Evolutionary conservation across 2,329 filamentous ascomycete species (phyloP).

Genomic region (Didymella arachidicola): DNA sequence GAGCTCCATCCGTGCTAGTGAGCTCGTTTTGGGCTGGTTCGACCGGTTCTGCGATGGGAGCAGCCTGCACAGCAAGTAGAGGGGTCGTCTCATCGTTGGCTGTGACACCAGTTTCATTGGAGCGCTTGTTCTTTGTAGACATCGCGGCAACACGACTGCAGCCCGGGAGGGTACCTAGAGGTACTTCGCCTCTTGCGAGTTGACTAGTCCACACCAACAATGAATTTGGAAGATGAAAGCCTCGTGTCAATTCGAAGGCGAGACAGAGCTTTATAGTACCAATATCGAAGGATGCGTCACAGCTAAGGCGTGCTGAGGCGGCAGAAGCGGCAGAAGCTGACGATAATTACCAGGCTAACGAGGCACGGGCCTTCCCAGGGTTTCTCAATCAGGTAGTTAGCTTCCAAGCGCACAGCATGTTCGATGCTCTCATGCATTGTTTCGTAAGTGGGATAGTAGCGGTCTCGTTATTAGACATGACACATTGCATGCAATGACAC

Average conservation of each 20-base stretch:
- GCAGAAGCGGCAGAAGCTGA: conserved; percentile 1
- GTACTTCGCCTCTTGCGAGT: not conserved
- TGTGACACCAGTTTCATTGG: not conserved
- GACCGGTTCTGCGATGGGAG: conserved; percentile 26
- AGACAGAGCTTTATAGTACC: conserved; percentile 1
- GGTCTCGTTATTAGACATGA: not conserved
- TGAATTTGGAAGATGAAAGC: not conserved
- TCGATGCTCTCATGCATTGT: not conserved
- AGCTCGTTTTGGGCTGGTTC: conserved; percentile 9
- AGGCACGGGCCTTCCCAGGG: not conserved
- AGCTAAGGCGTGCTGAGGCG: not conserved
- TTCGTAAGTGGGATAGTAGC: not conserved
- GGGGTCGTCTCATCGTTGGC: conserved; percentile 41
- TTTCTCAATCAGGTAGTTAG: conserved; percentile 9
- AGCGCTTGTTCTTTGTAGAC: not conserved
- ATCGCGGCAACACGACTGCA: not conserved
- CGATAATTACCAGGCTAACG: conserved; percentile 1
- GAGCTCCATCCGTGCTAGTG: conserved; percentile 11
- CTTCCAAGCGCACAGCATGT: not conserved
- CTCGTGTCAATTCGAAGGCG: not conserved
- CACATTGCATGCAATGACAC: too few relatives aligned
- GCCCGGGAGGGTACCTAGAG: too few relatives aligned
- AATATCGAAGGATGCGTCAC: conserved; percentile 9
- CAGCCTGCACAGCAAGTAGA: conserved; percentile 32
- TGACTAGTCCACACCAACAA: not conserved